phyloP scores from a whole-genome alignment of 306 rosid species.

The Lathyrus aphaca region DNA sequence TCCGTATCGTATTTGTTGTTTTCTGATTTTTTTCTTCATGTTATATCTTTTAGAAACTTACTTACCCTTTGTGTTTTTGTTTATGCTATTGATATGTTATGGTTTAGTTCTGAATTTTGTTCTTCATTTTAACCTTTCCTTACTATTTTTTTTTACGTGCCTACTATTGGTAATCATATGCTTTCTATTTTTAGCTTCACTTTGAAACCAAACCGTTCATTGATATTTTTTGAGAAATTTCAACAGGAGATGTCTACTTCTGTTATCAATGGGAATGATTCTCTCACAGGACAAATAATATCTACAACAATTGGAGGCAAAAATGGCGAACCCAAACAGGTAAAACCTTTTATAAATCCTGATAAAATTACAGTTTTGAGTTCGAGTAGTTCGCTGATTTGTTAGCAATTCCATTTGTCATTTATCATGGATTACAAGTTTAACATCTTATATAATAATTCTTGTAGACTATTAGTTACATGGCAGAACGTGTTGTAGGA shows the following conservation, averaged over 20 bases:
- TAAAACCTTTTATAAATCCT: slow-evolving; percentile 38
- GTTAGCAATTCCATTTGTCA: slow-evolving; percentile 10
- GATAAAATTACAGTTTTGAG: background rate
- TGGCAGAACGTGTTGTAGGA: slow-evolving; percentile 96
- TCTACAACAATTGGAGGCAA: slow-evolving; percentile 96
- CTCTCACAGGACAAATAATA: slow-evolving; percentile 90
- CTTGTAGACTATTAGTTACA: slow-evolving; percentile 92
- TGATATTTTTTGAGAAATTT: slow-evolving; percentile 10
- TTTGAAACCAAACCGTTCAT: slow-evolving; percentile 3
- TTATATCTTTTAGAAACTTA: background rate
- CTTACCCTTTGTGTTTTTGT: background rate
- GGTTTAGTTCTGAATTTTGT: background rate
- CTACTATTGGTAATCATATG: background rate
- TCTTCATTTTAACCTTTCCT: background rate
- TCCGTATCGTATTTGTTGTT: background rate
- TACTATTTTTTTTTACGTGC: background rate
- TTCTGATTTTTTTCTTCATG: background rate
- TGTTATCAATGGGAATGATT: slow-evolving; percentile 76
- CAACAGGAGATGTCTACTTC: slow-evolving; percentile 82
- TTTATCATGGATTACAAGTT: slow-evolving; percentile 31
- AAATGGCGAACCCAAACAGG: slow-evolving; percentile 98
- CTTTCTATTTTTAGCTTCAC: background rate
- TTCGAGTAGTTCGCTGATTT: slow-evolving; percentile 24
- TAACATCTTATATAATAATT: slow-evolving; percentile 40
- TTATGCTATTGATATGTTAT: background rate